Evolutionary conservation across 2,329 filamentous ascomycete genomes (phyloP).

Genomic region (Fusarium praegraminearum): DNA sequence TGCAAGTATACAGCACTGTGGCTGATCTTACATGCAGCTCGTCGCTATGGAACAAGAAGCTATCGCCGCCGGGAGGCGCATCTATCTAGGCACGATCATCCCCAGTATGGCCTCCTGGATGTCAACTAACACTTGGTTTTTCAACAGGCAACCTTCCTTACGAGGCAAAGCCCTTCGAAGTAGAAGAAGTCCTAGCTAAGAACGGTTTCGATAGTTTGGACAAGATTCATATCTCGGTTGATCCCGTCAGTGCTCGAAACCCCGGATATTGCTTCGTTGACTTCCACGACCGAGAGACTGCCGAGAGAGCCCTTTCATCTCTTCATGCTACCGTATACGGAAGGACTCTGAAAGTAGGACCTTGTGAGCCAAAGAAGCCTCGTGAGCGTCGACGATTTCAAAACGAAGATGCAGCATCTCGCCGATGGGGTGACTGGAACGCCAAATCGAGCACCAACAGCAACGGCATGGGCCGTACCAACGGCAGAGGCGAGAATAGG

Average conservation of each 20-base stretch:
- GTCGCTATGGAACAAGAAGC: constrained; percentile 36
- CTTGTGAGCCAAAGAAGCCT: constrained; percentile 67
- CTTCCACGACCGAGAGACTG: constrained; percentile 67
- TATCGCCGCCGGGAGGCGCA: constrained; percentile 56
- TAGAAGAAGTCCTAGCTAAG: constrained; percentile 68
- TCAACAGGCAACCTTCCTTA: constrained; percentile 64
- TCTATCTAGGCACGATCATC: constrained; percentile 63
- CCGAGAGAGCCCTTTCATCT: constrained; percentile 63
- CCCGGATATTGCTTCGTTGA: constrained; percentile 83
- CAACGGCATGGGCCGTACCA: not conserved
- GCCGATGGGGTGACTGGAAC: constrained; percentile 61
- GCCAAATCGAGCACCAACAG: constrained; percentile 28
- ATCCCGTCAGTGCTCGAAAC: constrained; percentile 75
- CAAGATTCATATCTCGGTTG: constrained; percentile 75
- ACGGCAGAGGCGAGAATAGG: not conserved
- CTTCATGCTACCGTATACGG: constrained; percentile 68
- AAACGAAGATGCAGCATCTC: constrained; percentile 42
- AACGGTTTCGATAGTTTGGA: constrained; percentile 56
- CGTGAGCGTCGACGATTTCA: constrained; percentile 33
- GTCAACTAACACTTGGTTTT: constrained; percentile 14
- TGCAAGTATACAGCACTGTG: not conserved
- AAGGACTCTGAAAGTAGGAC: constrained; percentile 72
- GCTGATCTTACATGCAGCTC: not conserved
- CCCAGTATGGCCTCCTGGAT: not conserved
- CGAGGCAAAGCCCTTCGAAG: constrained; percentile 65